These are phyloP conservation scores for Peronosclerospora sorghi DNA, from an alignment of 352 stramenopile genomes.

Conservation along the genomic window DNA sequence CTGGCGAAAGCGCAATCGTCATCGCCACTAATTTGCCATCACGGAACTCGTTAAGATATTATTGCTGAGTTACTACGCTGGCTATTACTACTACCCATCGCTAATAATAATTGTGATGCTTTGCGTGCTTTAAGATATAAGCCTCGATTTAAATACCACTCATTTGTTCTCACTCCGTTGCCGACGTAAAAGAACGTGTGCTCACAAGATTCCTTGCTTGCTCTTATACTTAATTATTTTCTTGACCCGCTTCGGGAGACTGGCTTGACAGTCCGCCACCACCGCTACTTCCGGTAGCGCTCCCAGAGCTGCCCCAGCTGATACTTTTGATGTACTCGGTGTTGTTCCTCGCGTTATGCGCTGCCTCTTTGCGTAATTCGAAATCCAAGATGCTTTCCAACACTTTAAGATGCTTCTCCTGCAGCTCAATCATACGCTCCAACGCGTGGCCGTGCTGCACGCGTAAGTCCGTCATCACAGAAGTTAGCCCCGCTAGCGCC, in stretches of 20 bases:
- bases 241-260: not conserved
- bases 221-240: not conserved
- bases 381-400: constrained; percentile 50
- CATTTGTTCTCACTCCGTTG: too few relatives aligned
- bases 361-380: constrained; percentile 27
- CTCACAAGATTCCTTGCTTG: too few relatives aligned
- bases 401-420: constrained; percentile 58
- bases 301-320: constrained; percentile 4
- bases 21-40: constrained; percentile 16
- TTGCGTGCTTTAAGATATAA: too few relatives aligned
- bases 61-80: too few relatives aligned
- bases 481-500: constrained; percentile 27
- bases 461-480: constrained; percentile 42
- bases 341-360: constrained; percentile 5
- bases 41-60: too few relatives aligned
- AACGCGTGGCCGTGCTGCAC: constrained; percentile 35
- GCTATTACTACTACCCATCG: too few relatives aligned
- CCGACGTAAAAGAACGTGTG: too few relatives aligned
- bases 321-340: constrained; percentile 4
- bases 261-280: not conserved
- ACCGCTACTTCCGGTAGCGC: not conserved
- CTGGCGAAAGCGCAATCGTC: constrained; percentile 19
- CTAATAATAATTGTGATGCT: too few relatives aligned
- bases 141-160: too few relatives aligned
- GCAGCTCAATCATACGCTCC: constrained; percentile 40